A percentile compares a stretch with the other conserved stretches of the same genome.
These are phyloP conservation scores for Lecanosticta acicola DNA, from an alignment of 2,329 filamentous ascomycete species.

Conservation along the genomic window DNA sequence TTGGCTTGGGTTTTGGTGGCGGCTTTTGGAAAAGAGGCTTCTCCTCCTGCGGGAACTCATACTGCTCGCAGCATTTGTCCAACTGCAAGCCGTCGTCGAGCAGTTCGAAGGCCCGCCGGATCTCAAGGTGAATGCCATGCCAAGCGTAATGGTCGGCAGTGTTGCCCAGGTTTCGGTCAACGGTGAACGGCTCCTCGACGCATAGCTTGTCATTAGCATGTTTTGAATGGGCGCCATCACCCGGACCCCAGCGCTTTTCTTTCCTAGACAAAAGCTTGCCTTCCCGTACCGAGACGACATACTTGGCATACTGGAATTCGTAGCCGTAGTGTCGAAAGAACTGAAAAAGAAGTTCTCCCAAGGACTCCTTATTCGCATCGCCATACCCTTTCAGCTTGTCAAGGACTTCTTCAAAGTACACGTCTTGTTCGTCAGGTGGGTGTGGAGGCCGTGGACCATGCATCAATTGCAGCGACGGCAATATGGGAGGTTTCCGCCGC, in stretches of 20 bases:
- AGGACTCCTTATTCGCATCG: conserved; percentile 68
- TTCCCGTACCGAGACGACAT: conserved; percentile 76
- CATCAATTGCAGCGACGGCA: conserved; percentile 78
- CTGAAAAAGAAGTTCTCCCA: conserved; percentile 83
- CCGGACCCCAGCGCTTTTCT: conserved; percentile 80
- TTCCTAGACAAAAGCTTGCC: conserved; percentile 73
- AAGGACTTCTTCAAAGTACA: conserved; percentile 82
- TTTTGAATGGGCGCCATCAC: conserved; percentile 39
- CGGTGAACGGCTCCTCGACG: conserved; percentile 96
- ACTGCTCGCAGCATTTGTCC: conserved; percentile 79
- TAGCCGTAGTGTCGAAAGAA: conserved; percentile 95
- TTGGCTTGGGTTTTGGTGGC: conserved; percentile 51
- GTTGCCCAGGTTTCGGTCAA: conserved; percentile 81
- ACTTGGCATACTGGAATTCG: conserved; percentile 82
- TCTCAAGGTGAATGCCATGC: conserved; percentile 80
- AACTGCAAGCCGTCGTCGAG: conserved; percentile 70
- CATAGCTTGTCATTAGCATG: conserved; percentile 68
- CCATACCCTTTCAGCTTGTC: conserved; percentile 62
- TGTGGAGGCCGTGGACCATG: conserved; percentile 54
- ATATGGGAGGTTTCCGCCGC: conserved; percentile 72
- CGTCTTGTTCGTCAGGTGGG: conserved; percentile 59
- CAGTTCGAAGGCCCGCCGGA: conserved; percentile 80
- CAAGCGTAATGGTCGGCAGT: conserved; percentile 95
- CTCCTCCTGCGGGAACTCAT: conserved; percentile 80
- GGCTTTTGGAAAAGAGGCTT: conserved; percentile 51